Conservation (phyloP, 2,329 filamentous ascomycete genomes). For the Trematosphaeria pertusa region DNA sequence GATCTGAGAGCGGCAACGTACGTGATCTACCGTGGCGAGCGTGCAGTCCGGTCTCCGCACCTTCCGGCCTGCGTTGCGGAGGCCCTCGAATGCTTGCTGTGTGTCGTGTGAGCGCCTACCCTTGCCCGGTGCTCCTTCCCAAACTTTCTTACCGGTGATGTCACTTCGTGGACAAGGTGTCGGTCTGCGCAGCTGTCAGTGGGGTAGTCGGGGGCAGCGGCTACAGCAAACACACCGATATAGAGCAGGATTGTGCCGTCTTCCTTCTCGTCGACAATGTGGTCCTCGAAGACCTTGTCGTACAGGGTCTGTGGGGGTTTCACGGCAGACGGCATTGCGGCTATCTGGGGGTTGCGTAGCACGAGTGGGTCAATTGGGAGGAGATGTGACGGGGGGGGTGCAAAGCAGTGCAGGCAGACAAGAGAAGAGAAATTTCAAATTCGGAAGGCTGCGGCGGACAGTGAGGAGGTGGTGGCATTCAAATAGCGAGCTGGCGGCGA, state of each 20-base stretch:
- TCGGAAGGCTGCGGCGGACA: slow-evolving; percentile 14
- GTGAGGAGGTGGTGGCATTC: slow-evolving; percentile 33
- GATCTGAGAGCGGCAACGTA: slow-evolving; percentile 58
- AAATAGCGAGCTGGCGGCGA: slow-evolving; percentile 32
- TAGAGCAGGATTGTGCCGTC: slow-evolving; percentile 93
- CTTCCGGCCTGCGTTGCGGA: slow-evolving; percentile 84
- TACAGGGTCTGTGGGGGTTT: slow-evolving; percentile 84
- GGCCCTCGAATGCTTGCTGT: slow-evolving; percentile 95
- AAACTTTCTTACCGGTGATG: slow-evolving; percentile 75
- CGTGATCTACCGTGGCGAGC: slow-evolving; percentile 93
- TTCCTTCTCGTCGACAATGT: slow-evolving; percentile 93
- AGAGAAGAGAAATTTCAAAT: background rate
- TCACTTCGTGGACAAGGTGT: slow-evolving; percentile 98
- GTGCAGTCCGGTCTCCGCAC: slow-evolving; percentile 97
- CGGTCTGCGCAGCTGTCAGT: slow-evolving; percentile 66
- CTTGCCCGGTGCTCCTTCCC: slow-evolving; percentile 3
- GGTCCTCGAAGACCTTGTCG: slow-evolving; percentile 95
- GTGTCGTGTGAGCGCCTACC: slow-evolving; percentile 19
- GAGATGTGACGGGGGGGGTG: no score
- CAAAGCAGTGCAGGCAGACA: no score
- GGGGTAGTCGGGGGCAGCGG: slow-evolving; percentile 1
- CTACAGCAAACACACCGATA: slow-evolving; percentile 71
- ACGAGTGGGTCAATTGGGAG: slow-evolving; percentile 26
- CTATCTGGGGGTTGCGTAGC: slow-evolving; percentile 19
- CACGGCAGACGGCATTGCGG: slow-evolving; percentile 77